These are phyloP conservation scores for Phoma herbarum DNA, from an alignment of 2,329 filamentous ascomycete species.

Conservation along the genomic window DNA sequence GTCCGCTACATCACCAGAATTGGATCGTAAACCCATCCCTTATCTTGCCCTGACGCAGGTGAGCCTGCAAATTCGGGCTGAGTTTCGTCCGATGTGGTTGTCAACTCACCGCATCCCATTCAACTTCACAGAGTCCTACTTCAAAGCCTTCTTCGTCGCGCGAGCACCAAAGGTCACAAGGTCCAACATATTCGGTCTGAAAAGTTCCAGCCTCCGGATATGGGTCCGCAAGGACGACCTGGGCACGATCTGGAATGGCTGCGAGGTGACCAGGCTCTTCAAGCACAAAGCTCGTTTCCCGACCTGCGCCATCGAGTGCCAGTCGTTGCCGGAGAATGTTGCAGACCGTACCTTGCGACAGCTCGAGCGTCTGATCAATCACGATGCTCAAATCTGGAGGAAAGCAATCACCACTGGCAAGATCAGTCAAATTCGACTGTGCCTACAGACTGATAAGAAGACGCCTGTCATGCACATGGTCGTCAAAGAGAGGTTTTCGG, in stretches of 20 bases:
- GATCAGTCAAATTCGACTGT: constrained; percentile 27
- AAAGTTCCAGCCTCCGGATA: constrained; percentile 23
- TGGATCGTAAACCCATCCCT: constrained; percentile 20
- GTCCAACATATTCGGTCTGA: not conserved
- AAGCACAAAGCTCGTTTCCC: constrained; percentile 33
- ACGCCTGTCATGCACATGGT: constrained; percentile 15
- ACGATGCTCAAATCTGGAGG: constrained; percentile 26
- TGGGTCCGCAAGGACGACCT: constrained; percentile 23
- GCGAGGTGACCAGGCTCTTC: constrained; percentile 28
- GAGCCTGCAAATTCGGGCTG: constrained; percentile 33
- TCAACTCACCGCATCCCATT: constrained; percentile 32
- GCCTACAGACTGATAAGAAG: not conserved
- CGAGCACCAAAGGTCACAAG: constrained; percentile 4
- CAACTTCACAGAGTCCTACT: constrained; percentile 25
- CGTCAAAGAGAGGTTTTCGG: constrained; percentile 28
- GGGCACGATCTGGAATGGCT: not conserved
- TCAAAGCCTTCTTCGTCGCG: constrained; percentile 33
- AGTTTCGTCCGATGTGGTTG: constrained; percentile 41
- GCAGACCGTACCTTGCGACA: not conserved
- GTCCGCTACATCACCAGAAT: not conserved
- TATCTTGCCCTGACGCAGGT: constrained; percentile 35
- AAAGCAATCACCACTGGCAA: constrained; percentile 16
- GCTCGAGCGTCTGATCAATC: constrained; percentile 25
- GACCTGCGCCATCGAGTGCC: constrained; percentile 18
- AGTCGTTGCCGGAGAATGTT: not conserved